Conservation (phyloP, 306 rosid genomes). For the Geum urbanum region DNA sequence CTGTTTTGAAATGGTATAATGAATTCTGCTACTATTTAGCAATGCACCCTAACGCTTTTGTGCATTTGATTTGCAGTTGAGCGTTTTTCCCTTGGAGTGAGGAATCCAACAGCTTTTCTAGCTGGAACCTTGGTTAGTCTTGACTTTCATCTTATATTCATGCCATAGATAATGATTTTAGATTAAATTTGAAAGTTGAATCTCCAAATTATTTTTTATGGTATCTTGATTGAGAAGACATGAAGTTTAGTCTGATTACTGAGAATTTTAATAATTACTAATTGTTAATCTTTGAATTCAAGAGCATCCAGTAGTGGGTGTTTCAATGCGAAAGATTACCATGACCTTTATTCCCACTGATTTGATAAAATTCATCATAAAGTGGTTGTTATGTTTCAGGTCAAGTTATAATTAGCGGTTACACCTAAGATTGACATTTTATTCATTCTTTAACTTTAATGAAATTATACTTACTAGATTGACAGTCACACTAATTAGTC, state of each 20-base stretch:
- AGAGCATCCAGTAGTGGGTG: background rate
- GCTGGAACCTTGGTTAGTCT: slow-evolving; percentile 58
- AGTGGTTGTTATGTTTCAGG: background rate
- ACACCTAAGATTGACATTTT: background rate
- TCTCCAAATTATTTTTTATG: background rate
- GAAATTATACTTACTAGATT: background rate
- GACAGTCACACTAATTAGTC: background rate
- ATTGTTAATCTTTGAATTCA: background rate
- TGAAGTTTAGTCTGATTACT: background rate
- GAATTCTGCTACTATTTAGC: slow-evolving; percentile 12
- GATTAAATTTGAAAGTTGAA: background rate
- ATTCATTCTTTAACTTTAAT: background rate
- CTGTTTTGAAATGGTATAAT: background rate
- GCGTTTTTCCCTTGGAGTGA: slow-evolving; percentile 59
- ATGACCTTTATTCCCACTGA: background rate
- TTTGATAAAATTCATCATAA: background rate
- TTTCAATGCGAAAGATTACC: background rate
- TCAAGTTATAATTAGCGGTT: background rate
- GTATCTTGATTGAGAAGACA: background rate
- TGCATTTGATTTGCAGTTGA: slow-evolving; percentile 45
- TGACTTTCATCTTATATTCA: background rate
- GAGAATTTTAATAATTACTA: background rate
- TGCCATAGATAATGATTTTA: background rate
- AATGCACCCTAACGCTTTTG: slow-evolving; percentile 23
- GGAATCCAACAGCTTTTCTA: slow-evolving; percentile 60